Base-by-base conservation (phyloP, 495 filamentous ascomycete species). In the Talaromyces borbonicus region DNA sequence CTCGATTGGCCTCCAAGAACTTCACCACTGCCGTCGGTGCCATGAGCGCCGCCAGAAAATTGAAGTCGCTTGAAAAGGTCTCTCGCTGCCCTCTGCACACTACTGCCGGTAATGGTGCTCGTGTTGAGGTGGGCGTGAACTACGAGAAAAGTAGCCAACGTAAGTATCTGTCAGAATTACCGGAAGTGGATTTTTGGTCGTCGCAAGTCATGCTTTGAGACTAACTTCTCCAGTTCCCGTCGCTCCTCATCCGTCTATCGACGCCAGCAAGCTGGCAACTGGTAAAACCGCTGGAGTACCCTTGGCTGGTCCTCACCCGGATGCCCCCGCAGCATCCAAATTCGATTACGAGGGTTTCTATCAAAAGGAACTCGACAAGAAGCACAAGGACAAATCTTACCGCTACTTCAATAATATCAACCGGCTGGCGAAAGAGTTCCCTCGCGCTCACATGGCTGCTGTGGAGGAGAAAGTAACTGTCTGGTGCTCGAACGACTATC, bases 351-450 rank as follows among this genome's bases (percentile, higher is more conserved):
- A 95, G 54, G 81, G 60, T 39, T 98, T 97, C 71, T 98, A 97
- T 67, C 60, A 81, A 27, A 65, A 63, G 31, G 90, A 98, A 60
- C 67, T 98, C 48, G 87, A 93, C 54, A 97, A 95, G 80, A 98
- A 98, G 68, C 93, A 94, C 78, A 89, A 95, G 73, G 93, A 98
- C 74, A 96, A 95, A 71, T 94, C 87, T 29, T 98, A 98, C 71
- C 87, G 92, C 55, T 97, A 98, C 72, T 98, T 98, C 78, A 98
- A 98, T 73, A 98, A 98, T 72, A 98, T 98, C 80, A 98, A 98
- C 60, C 87, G 92, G 18, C 74, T 98, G 48, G 92, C 93, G 47
- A 83, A 93, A 68, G 87, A 97, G 50, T 98, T 98, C 56, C 92
- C 92, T 18, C 85, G 84, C 31, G 92, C 92, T 14, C 92, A 98